These are phyloP conservation scores for Metschnikowia cubensis DNA, from an alignment of 805 yeast species.

Conservation along the genomic window DNA sequence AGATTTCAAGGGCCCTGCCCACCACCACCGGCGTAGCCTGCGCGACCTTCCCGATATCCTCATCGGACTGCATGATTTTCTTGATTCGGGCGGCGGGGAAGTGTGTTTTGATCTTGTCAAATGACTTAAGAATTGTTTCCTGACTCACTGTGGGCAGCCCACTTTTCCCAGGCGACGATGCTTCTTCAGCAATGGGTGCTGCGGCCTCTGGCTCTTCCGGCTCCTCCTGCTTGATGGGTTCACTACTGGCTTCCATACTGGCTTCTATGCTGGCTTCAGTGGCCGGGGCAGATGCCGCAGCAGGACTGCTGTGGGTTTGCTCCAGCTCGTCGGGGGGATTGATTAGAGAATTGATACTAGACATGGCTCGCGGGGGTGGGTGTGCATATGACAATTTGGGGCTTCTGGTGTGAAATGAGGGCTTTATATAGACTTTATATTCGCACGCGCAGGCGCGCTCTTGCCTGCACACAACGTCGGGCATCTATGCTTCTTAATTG, in stretches of 20 bases:
- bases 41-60: slow-evolving; percentile 97
- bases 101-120: slow-evolving; percentile 65
- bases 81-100: slow-evolving; percentile 93
- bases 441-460: slow-evolving; percentile 4
- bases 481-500: not conserved
- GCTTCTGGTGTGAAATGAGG: slow-evolving; percentile 7
- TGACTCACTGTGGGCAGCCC: slow-evolving; percentile 22
- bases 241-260: too few species aligned
- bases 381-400: slow-evolving; percentile 14
- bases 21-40: slow-evolving; percentile 98
- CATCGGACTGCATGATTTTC: slow-evolving; percentile 96
- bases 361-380: slow-evolving; percentile 16
- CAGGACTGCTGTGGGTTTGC: too few species aligned
- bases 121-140: slow-evolving; percentile 31
- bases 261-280: too few species aligned
- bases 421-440: slow-evolving; percentile 15
- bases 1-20: slow-evolving; percentile 89
- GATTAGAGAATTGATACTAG: slow-evolving; percentile 26
- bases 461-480: slow-evolving; percentile 2
- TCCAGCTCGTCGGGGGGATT: slow-evolving; percentile 25
- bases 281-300: too few species aligned
- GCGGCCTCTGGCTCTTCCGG: not conserved
- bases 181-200: not conserved
- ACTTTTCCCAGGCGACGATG: not conserved
- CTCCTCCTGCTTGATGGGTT: too few species aligned